Base-by-base conservation (phyloP, 345 rosid species). In the Viola odorata region DNA sequence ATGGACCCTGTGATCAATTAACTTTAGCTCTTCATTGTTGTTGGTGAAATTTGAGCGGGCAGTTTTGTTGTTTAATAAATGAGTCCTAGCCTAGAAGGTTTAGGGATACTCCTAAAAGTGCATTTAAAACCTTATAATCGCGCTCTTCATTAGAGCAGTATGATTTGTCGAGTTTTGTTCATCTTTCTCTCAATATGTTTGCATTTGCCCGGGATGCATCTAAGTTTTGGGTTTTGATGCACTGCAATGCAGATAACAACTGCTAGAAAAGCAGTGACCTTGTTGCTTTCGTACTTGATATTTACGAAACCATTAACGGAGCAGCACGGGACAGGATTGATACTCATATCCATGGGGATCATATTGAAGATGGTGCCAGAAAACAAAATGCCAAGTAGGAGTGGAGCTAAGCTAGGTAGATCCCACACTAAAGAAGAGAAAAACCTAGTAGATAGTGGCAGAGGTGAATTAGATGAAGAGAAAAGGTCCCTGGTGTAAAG, bases 251-350 rank as follows among this genome's bases (percentile, higher is more conserved):
- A 89, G 95, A 79, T 87, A 73, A 87, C 96, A 50, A 89, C 91
- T 6, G 96, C 96, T 32, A 82, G 96, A 73, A 87, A 87, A 65
- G 95, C 87, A 6, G 88, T 87, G 3, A 85, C 91, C 42, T 64
- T 89, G 69, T 64, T 85, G 73, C 78, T 89, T 12, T 89, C 91
- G 6, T 89, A 84, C 72, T 61, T 83, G 85, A 81, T 89, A 77
- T 89, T 89, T 65, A 85, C 96, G n/a, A 89, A 89, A 79, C 96
- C 96, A 8, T 68, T 89, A 59, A 85, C 95, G 0, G 96, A 83
- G 73, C 95, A 87, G 61, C 96, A 89, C 23, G 89, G 85, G 36
- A 61, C 86, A 1, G 96, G 96, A 47, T 79, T 89, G 70, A 73
- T 89, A 68, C 89, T 89, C 12, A 85, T 87, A 61, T 50, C 79